Evolutionary conservation across 169 alveolate genomes (phyloP), one percentile per base, ranked within the genome.

Genomic region (Theileria orientalis): DNA sequence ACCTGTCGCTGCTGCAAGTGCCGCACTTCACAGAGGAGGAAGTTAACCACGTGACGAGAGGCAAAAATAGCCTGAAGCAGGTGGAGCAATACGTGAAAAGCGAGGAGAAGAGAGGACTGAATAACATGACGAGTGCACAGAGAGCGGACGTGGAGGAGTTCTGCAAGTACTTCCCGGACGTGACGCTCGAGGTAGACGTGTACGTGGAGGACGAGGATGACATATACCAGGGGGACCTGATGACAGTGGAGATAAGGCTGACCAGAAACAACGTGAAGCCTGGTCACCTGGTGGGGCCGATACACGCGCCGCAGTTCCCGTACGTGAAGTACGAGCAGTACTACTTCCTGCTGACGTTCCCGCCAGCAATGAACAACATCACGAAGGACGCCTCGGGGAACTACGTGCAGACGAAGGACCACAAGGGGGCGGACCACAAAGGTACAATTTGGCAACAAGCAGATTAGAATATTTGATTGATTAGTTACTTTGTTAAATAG

Each of bases 271-370:
- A 94, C 74, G 76, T 94, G 78, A 69, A 88, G 69, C 91, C 86
- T 57, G 86, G 90, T 14, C 93, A 90, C 72, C 87, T 94, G 14
- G 74, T 86, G 29, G 97, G 97, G 5, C 95, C 95, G 30, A 90
- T 92, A 29, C 97, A 94, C 73, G 94, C 97, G 27, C 96, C 96
- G 9, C 76, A 62, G 66, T 91, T 92, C 82, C 94, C 94, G 7
- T 87, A 84, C 75, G 91, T 93, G 8, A 94, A 92, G 73, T 92
- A 85, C 71, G 97, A 94, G 82, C 96, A 94, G 73, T 94, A 96
- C 95, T 90, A 93, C 92, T 64, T 92, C 23, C 83, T 94, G 57
- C 83, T 94, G 19, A 75, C 66, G 74, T n/a, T 90, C 66, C 66
- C 66, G 21, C 41, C 37, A 6, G 19, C 83, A 40, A 87, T 85